Conservation (phyloP, 768 basidiomycete species). For the Termitomyces sp. region DNA sequence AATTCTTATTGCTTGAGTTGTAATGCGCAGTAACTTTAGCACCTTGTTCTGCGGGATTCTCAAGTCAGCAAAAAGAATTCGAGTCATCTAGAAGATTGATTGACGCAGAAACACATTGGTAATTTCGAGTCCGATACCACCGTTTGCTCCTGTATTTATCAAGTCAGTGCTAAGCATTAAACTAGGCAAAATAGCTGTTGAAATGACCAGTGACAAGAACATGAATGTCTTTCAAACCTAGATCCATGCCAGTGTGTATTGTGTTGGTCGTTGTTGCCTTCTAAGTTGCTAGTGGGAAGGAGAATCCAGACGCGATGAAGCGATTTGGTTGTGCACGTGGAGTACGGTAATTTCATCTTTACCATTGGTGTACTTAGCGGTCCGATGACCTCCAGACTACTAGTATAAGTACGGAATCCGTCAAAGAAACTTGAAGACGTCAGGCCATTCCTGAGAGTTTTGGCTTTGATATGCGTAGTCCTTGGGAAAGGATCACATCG, state of each 20-base stretch:
- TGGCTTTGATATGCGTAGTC: not conserved
- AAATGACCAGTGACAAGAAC: slow-evolving; percentile 62
- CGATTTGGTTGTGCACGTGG: not conserved
- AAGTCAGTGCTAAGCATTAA: not conserved
- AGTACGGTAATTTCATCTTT: not conserved
- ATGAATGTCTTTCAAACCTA: slow-evolving; percentile 56
- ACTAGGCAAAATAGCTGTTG: not conserved
- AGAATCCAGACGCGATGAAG: not conserved
- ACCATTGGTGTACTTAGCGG: not conserved
- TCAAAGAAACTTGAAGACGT: not conserved
- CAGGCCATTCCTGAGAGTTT: not conserved
- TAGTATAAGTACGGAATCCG: no score
- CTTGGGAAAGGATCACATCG: no score
- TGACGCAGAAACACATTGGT: slow-evolving; percentile 52
- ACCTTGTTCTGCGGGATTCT: slow-evolving; percentile 49
- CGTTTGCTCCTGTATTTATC: slow-evolving; percentile 53
- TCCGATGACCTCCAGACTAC: not conserved
- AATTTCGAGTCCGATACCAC: slow-evolving; percentile 71
- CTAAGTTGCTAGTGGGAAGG: not conserved
- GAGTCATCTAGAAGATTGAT: slow-evolving; percentile 11
- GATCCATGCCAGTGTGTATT: slow-evolving; percentile 35
- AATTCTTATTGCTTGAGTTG: slow-evolving; percentile 43
- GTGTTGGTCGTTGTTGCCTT: no score
- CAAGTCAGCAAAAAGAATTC: not conserved
- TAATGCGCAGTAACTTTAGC: slow-evolving; percentile 73